Conservation (phyloP, 2,329 filamentous ascomycete genomes). For the Aspergillus sojae region DNA sequence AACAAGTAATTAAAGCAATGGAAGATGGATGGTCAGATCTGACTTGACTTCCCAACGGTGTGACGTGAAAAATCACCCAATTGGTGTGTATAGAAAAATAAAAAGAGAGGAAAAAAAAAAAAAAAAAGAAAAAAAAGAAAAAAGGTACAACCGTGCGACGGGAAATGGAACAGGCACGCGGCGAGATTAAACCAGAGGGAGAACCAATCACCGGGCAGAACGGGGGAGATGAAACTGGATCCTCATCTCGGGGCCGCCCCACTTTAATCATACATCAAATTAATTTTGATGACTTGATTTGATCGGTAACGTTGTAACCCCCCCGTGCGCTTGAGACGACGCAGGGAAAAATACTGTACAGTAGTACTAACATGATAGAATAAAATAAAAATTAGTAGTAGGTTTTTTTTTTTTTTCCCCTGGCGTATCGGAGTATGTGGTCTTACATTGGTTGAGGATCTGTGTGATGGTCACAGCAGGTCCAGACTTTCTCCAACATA, state of each 20-base stretch:
- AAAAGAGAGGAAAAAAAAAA: background rate
- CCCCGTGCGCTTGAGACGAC: conserved; percentile 1
- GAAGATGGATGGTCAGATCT: too few relatives aligned
- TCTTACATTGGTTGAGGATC: too few relatives aligned
- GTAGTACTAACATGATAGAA: too few relatives aligned
- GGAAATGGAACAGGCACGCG: conserved; percentile 2
- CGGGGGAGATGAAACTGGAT: conserved; percentile 13
- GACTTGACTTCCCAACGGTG: background rate
- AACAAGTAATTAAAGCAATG: too few relatives aligned
- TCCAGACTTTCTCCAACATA: background rate
- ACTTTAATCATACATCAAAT: conserved; percentile 11
- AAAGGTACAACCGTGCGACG: background rate
- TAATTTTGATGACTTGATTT: background rate
- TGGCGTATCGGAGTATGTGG: background rate
- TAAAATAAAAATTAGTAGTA: too few relatives aligned
- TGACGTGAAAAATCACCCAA: background rate
- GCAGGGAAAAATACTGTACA: too few relatives aligned
- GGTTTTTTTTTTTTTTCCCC: background rate
- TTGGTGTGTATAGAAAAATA: background rate
- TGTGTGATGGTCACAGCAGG: too few relatives aligned
- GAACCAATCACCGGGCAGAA: background rate
- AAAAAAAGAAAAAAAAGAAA: background rate
- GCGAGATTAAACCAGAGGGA: conserved; percentile 3
- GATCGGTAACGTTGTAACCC: background rate
- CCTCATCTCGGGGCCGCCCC: conserved; percentile 14